Conservation (phyloP, 164 flowering plant species). For the Annona squamosa region DNA sequence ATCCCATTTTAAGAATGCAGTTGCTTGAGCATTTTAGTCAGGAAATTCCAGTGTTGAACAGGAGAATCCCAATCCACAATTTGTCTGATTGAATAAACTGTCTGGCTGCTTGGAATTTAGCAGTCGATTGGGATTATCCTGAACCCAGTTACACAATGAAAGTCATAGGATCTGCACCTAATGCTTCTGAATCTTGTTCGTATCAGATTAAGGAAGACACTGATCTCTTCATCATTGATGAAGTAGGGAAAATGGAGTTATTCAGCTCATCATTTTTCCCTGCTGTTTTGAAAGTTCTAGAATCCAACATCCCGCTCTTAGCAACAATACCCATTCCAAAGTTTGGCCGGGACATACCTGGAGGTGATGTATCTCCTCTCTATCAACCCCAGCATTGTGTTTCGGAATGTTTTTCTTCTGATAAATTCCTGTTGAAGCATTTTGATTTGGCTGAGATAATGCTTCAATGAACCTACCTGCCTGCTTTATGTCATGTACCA, state of each 20-base stretch:
- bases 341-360: constrained; percentile 72
- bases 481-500: too few species aligned
- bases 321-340: constrained; percentile 74
- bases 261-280: constrained; percentile 77
- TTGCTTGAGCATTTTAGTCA: not conserved
- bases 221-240: constrained; percentile 81
- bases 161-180: not conserved
- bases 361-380: constrained; percentile 38
- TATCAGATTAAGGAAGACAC: constrained; percentile 64
- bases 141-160: too few species aligned
- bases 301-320: constrained; percentile 66
- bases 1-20: too few species aligned
- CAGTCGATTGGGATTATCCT: too few species aligned
- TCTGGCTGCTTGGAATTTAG: not conserved
- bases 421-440: not conserved
- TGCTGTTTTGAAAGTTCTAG: constrained; percentile 60
- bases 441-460: not conserved
- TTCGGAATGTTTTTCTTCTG: not conserved
- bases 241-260: constrained; percentile 94
- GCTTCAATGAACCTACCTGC: not conserved
- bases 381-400: not conserved
- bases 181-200: not conserved
- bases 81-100: not conserved
- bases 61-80: not conserved
- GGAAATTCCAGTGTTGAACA: not conserved